These are phyloP conservation scores for Brassica cretica DNA, from an alignment of 345 rosid genomes.

Conservation along the genomic window DNA sequence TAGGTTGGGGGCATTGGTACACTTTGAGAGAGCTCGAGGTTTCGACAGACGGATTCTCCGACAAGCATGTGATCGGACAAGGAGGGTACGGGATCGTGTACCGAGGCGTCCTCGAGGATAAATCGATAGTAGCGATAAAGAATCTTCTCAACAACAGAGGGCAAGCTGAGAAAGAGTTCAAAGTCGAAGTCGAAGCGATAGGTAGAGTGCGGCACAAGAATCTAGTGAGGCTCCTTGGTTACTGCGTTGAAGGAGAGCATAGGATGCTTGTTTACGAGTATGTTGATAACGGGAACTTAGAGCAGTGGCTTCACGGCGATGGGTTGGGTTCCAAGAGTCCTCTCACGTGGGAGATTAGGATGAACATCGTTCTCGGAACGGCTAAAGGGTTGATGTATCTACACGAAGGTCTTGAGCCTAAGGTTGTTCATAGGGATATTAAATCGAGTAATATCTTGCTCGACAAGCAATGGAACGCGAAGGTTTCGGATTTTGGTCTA, in stretches of 20 bases:
- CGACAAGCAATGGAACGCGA: conserved; percentile 82
- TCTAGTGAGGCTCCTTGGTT: conserved; percentile 91
- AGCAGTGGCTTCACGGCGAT: conserved; percentile 92
- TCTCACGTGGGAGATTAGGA: conserved; percentile 83
- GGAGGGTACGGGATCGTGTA: conserved; percentile 98
- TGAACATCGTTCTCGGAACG: conserved; percentile 74
- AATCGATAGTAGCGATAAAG: conserved; percentile 72
- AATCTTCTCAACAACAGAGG: conserved; percentile 94
- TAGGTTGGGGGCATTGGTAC: conserved; percentile 99
- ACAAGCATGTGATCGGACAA: conserved; percentile 89
- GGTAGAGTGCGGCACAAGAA: conserved; percentile 95
- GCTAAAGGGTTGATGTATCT: conserved; percentile 88
- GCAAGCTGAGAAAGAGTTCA: conserved; percentile 97
- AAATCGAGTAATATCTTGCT: conserved; percentile 93
- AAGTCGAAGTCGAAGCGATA: conserved; percentile 95
- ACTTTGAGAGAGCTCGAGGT: conserved; percentile 89
- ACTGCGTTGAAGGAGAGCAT: conserved; percentile 96
- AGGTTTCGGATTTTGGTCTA: conserved; percentile 86
- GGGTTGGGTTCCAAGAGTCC: conserved; percentile 69
- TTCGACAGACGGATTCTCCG: conserved; percentile 69
- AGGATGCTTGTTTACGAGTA: conserved; percentile 96
- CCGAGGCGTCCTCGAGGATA: conserved; percentile 70
- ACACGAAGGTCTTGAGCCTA: conserved; percentile 93
- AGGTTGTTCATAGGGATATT: conserved; percentile 87
- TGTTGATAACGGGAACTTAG: conserved; percentile 86